Conservation (phyloP, 129 eudicot species). For the sunflower (Helianthus annuus) region DNA sequence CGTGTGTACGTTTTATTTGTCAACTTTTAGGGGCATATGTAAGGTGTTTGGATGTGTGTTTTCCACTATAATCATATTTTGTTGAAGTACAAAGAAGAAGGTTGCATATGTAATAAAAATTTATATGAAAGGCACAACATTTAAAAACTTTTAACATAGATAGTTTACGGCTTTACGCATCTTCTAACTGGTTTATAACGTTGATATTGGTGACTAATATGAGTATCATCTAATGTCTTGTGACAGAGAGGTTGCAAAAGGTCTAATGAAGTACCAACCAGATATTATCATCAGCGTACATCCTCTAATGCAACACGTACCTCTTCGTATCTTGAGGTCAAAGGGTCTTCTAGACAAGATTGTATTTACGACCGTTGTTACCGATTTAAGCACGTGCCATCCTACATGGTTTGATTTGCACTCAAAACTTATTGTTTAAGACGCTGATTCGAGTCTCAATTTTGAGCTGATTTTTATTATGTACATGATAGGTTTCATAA, state of each 20-base stretch:
- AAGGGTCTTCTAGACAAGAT: slow-evolving; percentile 89
- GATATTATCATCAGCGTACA: slow-evolving; percentile 97
- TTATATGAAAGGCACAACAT: background rate
- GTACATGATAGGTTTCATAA: slow-evolving; percentile 83
- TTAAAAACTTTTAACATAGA: background rate
- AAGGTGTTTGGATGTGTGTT: slow-evolving; percentile 10
- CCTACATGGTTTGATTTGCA: slow-evolving; percentile 79
- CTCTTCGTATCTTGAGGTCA: slow-evolving; percentile 90
- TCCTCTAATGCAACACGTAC: slow-evolving; percentile 99
- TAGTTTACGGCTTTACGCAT: too few species aligned
- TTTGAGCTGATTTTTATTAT: slow-evolving; percentile 14
- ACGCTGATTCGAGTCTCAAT: background rate
- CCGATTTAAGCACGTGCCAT: slow-evolving; percentile 96
- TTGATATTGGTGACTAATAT: slow-evolving; percentile 13
- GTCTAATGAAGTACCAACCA: slow-evolving; percentile 92
- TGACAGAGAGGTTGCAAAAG: slow-evolving; percentile 89
- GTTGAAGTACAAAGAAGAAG: background rate
- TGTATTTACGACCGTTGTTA: slow-evolving; percentile 88
- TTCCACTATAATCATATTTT: background rate
- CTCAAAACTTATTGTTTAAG: background rate
- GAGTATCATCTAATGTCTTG: slow-evolving; percentile 15
- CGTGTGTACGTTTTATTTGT: background rate
- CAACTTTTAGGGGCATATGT: background rate
- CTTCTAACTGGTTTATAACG: background rate
- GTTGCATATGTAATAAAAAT: background rate